phyloP scores from a whole-genome alignment of 2,329 filamentous ascomycete genomes.

The Metarhizium rileyi region DNA sequence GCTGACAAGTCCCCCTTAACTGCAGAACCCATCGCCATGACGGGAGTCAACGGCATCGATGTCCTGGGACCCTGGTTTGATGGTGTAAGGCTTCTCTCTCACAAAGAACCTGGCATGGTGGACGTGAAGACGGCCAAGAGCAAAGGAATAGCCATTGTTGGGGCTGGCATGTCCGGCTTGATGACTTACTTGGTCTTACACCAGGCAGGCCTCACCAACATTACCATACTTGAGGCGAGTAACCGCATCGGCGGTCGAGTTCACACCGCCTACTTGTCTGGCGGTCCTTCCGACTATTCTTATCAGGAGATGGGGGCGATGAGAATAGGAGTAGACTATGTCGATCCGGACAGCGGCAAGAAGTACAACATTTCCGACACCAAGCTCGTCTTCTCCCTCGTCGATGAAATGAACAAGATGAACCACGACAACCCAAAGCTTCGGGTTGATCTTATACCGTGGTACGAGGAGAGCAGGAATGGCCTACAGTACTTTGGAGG shows the following conservation, averaged over 20 bases:
- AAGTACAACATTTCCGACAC: slow-evolving; percentile 52
- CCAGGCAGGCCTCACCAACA: slow-evolving; percentile 44
- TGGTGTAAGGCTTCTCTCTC: slow-evolving; percentile 47
- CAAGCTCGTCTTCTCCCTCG: slow-evolving; percentile 55
- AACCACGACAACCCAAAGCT: slow-evolving; percentile 41
- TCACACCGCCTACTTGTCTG: slow-evolving; percentile 52
- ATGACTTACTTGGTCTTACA: slow-evolving; percentile 45
- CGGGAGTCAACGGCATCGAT: slow-evolving; percentile 38
- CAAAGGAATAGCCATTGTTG: slow-evolving; percentile 53
- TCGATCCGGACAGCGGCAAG: slow-evolving; percentile 37
- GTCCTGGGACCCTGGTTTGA: slow-evolving; percentile 53
- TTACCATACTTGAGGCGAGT: slow-evolving; percentile 52
- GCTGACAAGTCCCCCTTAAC: not conserved
- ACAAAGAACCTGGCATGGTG: slow-evolving; percentile 37
- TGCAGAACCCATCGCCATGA: slow-evolving; percentile 31
- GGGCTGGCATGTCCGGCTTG: slow-evolving; percentile 55
- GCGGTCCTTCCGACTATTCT: slow-evolving; percentile 50
- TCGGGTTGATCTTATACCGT: slow-evolving; percentile 51
- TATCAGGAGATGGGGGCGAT: slow-evolving; percentile 61
- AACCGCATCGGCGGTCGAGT: slow-evolving; percentile 54
- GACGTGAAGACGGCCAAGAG: slow-evolving; percentile 10
- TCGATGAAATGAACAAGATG: slow-evolving; percentile 46
- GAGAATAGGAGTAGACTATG: slow-evolving; percentile 48
- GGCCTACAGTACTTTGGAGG: slow-evolving; percentile 39
- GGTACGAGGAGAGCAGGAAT: slow-evolving; percentile 48